Evolutionary conservation across 208 protist genomes (phyloP), one percentile per base, ranked within the genome.

Genomic region (Porcisia hertigi): DNA sequence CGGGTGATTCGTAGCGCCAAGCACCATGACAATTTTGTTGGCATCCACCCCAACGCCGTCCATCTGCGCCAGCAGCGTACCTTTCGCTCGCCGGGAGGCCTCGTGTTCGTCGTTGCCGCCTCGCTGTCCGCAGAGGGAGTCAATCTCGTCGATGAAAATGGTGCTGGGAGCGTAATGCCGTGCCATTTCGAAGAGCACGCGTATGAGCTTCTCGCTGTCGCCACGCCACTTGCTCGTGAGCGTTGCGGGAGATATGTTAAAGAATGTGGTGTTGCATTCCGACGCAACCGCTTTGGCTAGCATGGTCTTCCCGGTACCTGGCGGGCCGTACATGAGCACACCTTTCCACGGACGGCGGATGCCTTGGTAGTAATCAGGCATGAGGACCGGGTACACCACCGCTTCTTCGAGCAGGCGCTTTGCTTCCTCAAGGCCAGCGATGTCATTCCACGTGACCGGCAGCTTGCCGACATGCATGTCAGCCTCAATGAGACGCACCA

Each of bases 41-140:
- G 75, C 49, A 69, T 94, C 89, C 1, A 94, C 88, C 36, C 92
- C 89, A 9, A 95, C 92, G 54, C 94, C 96, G 71, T 98, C 94
- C 91, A 98, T 94, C 88, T 99, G 98, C 25, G 99, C 98, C 8
- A 99, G 89, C 47, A 99, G 98, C 73, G 99, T 99, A 25, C 98
- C 99, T 83, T 99, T 99, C 3, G 99, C 97, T 34, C 99, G 90
- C 14, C 99, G 85, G 39, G 98, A 95, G 3, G 92, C 94, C 76
- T 98, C 95, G 66, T 98, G 94, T 80, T 97, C 95, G 39, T 80
- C 80, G 20, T 85, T 78, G 63, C 88, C 94, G 20, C 90, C 93
- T 69, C 97, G 88, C 78, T 92, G 84, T 5, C 92, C 88, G 69
- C 97, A 96, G n/a, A 99, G 83, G 39, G 94, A 97, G 82, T 99